Conservation (phyloP, 306 rosid species). For the Castanea sativa region DNA sequence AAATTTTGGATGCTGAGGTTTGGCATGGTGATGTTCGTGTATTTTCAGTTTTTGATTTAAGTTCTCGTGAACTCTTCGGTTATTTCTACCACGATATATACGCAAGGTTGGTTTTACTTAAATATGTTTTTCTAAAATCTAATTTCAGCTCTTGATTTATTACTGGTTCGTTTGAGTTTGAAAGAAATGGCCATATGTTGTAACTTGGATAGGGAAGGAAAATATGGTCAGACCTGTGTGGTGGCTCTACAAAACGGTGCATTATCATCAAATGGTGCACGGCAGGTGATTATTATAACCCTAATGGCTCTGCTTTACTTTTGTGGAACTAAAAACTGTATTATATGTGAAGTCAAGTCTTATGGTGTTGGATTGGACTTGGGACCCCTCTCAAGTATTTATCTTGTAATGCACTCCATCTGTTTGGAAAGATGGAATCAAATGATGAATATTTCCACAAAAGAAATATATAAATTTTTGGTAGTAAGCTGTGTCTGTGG, state of each 20-base stretch:
- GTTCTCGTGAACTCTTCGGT: constrained; percentile 80
- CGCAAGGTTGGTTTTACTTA: constrained; percentile 51
- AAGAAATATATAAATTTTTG: neutral
- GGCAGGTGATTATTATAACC: constrained; percentile 52
- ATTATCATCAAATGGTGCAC: constrained; percentile 46
- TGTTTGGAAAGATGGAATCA: neutral
- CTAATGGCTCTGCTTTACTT: neutral
- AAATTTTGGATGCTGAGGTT: constrained; percentile 71
- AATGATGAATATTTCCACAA: neutral
- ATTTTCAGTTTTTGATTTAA: constrained; percentile 70
- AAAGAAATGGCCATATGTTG: constrained; percentile 22
- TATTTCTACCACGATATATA: constrained; percentile 85
- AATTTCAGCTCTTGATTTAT: constrained; percentile 1
- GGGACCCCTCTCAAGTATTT: neutral
- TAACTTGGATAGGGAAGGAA: constrained; percentile 68
- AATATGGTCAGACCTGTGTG: constrained; percentile 79
- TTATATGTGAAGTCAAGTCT: constrained; percentile 11
- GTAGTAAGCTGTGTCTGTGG: neutral
- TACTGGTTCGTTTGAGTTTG: constrained; percentile 21
- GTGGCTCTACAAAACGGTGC: constrained; percentile 93
- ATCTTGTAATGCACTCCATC: neutral
- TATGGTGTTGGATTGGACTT: constrained; percentile 7
- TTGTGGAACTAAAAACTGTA: neutral
- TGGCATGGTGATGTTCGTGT: constrained; percentile 84
- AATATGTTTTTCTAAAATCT: neutral